Evolutionary conservation across 306 rosid genomes (phyloP), one percentile per base, ranked within the genome.

Genomic region (Ziziphus jujuba): DNA sequence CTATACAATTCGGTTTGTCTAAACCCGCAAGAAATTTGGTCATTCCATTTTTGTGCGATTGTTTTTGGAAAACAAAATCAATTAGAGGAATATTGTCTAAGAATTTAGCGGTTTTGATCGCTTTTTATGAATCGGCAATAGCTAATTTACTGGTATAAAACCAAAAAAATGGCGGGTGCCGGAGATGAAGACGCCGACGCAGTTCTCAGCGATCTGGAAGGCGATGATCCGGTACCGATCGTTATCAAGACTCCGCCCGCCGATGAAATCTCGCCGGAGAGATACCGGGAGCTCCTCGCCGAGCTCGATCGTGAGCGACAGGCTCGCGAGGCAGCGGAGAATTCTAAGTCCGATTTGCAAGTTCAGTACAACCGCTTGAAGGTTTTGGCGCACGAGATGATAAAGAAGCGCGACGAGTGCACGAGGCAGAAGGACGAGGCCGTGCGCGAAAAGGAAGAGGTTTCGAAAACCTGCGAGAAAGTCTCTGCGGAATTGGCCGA

Each of bases 131-230:
- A 62, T 56, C 74, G 73, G 75, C 43, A 64, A 56, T 74, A 70
- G 77, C 67, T 19, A 70, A 51, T 45, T 38, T 63, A n/a, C 13
- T 20, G 70, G 21, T 7, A 3, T 59, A 22, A 28, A 58, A 35
- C 67, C n/a, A n/a, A n/a, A n/a, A 65, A 48, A 71, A 93, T 93
- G 98, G 80, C 97, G 65, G 85, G 81, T 75, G 59, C 72, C 59
- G 87, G 83, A 56, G 84, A 82, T 58, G 80, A 79, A 4, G 98
- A 90, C 70, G 76, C 75, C 53, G 96, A 93, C 74, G 90, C 90
- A 56, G 90, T 93, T 52, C 95, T 93, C 69, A 93, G 99, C 72
- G 99, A 93, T 62, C 96, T 93, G 63, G 99, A 93, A 64, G 89
- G 78, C 22, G 96, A 83, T 16, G 95, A 88, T 61, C 80, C 91